Base-by-base conservation (phyloP, 352 stramenopile species). In the Phytophthora pisi region DNA sequence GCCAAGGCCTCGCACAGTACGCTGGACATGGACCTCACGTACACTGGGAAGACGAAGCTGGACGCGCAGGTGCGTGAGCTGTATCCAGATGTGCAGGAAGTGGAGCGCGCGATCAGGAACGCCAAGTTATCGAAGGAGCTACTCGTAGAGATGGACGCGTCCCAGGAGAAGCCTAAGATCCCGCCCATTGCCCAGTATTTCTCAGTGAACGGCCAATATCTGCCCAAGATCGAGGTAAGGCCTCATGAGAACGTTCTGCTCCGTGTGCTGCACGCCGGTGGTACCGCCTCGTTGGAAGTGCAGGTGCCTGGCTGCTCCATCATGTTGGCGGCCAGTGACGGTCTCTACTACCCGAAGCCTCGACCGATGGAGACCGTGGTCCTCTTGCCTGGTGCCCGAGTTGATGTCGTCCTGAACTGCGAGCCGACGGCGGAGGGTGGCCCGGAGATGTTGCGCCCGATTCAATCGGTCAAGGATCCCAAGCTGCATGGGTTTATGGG, bases 141-240 rank as follows among this genome's bases (percentile, higher is more conserved):
- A 23, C 40, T 77, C 50, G 55, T 73, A 9, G 62, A 72, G 9
- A 66, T 79, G 26, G 58, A 64, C 8, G 62, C 71, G 4, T 71
- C 63, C 24, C 56, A 68, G 30, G 51, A 72, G 0, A 73, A 69
- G 16, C 52, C 54, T 1, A n/a, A 61, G 16, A 52, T 64, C 8
- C 82, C 82, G 1, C 70, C 72, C 0, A 74, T 90, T 30, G 79
- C 67, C 10, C 74, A 77, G 28, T 95, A 89, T 65, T 88, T 89
- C 57, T 79, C 75, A 0, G 75, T 93, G 7, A 95, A 95, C 56
- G 87, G 87, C 11, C 78, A 89, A 54, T 89, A 84, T 55, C 51
- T 90, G 57, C 84, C 85, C 11, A 88, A 78, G 59, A 79, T 95
- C 30, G 57, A 82, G 51, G 61, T 92, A 10, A 64, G 61, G 6